Percentiles rank a stretch among this genome's conserved stretches.
Conservation (phyloP, 2,329 filamentous ascomycete species). For the Cordyceps cateniannulata region DNA sequence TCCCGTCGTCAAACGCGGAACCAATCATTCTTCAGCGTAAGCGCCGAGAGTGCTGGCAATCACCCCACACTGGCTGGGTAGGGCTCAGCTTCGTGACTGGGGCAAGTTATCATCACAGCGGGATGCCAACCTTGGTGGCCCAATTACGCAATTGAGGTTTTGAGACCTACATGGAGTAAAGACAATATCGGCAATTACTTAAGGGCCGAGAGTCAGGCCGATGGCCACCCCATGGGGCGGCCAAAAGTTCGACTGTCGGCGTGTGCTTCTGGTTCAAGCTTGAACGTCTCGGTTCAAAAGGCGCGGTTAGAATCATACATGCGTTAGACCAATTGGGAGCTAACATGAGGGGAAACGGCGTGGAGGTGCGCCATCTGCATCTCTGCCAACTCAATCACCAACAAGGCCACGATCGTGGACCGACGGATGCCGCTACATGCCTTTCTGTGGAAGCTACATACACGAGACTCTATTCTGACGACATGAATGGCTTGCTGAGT, state of each 20-base stretch:
- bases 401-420: neutral
- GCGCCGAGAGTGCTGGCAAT: slow-evolving; percentile 6
- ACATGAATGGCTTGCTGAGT: neutral
- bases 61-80: neutral
- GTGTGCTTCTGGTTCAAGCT: neutral
- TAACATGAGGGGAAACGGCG: neutral
- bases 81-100: slow-evolving; percentile 2
- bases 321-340: neutral
- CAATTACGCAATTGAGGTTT: neutral
- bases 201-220: neutral
- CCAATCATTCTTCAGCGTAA: slow-evolving; percentile 9
- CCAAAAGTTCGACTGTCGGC: neutral
- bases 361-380: slow-evolving; percentile 10
- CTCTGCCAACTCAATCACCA: slow-evolving; percentile 4
- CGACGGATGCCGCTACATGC: neutral
- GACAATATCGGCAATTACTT: neutral
- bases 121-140: neutral
- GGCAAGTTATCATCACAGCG: neutral
- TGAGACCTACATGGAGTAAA: neutral
- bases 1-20: neutral
- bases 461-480: neutral
- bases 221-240: neutral
- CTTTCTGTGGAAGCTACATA: neutral
- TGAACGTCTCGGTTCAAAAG: neutral
- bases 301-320: neutral